A percentile compares a stretch with the other conserved stretches of the same genome.
Evolutionary conservation across 2,329 filamentous ascomycete species (phyloP).

Genomic region (Phaeosphaeriaceae sp.): DNA sequence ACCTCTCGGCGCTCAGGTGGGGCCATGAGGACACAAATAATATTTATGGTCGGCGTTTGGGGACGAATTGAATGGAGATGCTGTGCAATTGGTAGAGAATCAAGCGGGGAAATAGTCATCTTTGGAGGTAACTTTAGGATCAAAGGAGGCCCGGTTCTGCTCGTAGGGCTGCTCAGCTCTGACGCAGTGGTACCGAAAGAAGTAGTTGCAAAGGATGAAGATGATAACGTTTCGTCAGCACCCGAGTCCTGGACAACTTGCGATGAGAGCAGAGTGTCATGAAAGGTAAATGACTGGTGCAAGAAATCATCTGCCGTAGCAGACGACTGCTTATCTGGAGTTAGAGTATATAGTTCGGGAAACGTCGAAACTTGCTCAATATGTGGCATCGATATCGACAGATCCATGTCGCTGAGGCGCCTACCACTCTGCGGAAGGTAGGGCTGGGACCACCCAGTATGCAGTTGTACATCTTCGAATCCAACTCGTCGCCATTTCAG

Average conservation of each 20-base stretch:
- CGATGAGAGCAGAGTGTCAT: slow-evolving; percentile 70
- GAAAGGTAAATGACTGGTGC: slow-evolving; percentile 75
- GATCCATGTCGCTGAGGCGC: slow-evolving; percentile 2
- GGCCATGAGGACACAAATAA: slow-evolving; percentile 81
- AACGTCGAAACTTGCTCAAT: slow-evolving; percentile 14
- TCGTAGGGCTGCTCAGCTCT: slow-evolving; percentile 27
- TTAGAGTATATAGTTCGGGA: slow-evolving; percentile 25
- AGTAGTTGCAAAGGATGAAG: slow-evolving; percentile 44
- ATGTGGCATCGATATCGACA: slow-evolving; percentile 26
- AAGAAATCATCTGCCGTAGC: slow-evolving; percentile 62
- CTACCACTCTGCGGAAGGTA: slow-evolving; percentile 24
- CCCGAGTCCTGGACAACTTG: slow-evolving; percentile 48
- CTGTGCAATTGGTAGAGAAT: slow-evolving; percentile 70
- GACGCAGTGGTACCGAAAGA: slow-evolving; percentile 45
- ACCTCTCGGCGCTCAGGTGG: slow-evolving; percentile 72
- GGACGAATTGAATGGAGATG: slow-evolving; percentile 73
- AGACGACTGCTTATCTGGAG: slow-evolving; percentile 17
- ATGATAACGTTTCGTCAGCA: slow-evolving; percentile 40
- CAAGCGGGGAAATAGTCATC: slow-evolving; percentile 65
- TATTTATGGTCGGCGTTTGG: slow-evolving; percentile 80
- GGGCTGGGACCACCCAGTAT: slow-evolving; percentile 42
- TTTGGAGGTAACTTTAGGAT: slow-evolving; percentile 23
- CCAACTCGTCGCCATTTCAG: slow-evolving; percentile 42
- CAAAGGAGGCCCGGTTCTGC: slow-evolving; percentile 14
- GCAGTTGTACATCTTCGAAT: slow-evolving; percentile 21